A percentile compares a stretch with the other conserved stretches of the same genome.
Conservation (phyloP, 2,329 filamentous ascomycete genomes). For the Fusarium citri region DNA sequence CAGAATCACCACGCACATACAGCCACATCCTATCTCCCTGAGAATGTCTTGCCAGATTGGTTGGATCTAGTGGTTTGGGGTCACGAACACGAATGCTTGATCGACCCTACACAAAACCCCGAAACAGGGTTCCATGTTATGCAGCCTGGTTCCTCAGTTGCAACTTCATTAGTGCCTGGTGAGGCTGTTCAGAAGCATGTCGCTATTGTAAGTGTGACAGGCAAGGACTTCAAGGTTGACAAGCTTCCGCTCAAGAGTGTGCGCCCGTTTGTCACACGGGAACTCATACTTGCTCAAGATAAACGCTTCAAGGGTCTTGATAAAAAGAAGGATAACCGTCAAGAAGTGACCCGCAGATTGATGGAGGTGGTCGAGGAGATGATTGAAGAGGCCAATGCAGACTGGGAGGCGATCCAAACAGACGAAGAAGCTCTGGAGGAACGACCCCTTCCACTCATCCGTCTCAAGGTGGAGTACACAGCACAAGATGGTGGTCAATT, state of each 20-base stretch:
- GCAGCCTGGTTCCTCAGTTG: conserved; percentile 96
- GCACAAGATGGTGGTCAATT: conserved; percentile 86
- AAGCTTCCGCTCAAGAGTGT: conserved; percentile 88
- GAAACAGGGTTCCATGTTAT: conserved; percentile 95
- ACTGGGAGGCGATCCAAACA: conserved; percentile 84
- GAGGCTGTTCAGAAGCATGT: conserved; percentile 94
- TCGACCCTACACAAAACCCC: conserved; percentile 84
- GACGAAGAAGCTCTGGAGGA: conserved; percentile 68
- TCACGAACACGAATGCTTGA: conserved; percentile 95
- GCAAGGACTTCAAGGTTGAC: conserved; percentile 82
- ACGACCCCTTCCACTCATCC: conserved; percentile 82
- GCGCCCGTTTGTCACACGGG: conserved; percentile 87
- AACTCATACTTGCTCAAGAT: conserved; percentile 82
- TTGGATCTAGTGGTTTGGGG: conserved; percentile 95
- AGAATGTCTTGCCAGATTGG: conserved; percentile 91
- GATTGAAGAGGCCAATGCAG: conserved; percentile 83
- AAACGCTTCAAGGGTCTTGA: conserved; percentile 81
- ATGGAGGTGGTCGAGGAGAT: conserved; percentile 84
- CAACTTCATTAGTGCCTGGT: conserved; percentile 89
- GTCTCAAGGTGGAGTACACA: conserved; percentile 90
- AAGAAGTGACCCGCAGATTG: conserved; percentile 81
- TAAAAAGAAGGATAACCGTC: conserved; percentile 84
- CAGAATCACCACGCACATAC: conserved; percentile 96
- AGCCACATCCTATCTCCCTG: conserved; percentile 91
- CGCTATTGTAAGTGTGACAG: conserved; percentile 84